Percentiles rank a stretch among this genome's conserved stretches.
These are phyloP conservation scores for Coriolopsis trogii DNA, from an alignment of 1,284 basidiomycete genomes.

Conservation along the genomic window DNA sequence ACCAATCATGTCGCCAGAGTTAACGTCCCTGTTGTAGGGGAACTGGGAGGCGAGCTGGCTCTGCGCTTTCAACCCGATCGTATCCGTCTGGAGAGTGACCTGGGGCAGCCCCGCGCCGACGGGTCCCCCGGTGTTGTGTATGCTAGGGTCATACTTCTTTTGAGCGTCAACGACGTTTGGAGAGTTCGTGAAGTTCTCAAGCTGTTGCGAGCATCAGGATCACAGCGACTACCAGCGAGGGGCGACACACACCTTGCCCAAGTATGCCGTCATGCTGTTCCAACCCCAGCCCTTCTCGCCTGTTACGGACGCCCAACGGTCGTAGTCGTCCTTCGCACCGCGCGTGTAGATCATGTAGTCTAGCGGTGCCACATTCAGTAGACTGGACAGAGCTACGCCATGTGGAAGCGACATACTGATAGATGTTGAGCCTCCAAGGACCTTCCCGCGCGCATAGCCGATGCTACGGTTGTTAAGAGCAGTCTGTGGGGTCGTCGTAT, in stretches of 20 bases:
- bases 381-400: slow-evolving; percentile 25
- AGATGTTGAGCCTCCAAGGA: slow-evolving; percentile 31
- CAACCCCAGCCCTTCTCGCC: slow-evolving; percentile 37
- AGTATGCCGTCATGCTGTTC: slow-evolving; percentile 27
- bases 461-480: slow-evolving; percentile 30
- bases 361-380: slow-evolving; percentile 19
- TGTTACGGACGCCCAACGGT: slow-evolving; percentile 33
- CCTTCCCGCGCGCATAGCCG: slow-evolving; percentile 28
- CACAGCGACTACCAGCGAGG: neutral
- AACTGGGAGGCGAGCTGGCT: slow-evolving; percentile 36
- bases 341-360: slow-evolving; percentile 46
- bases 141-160: slow-evolving; percentile 7
- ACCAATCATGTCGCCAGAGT: slow-evolving; percentile 40
- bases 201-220: slow-evolving; percentile 5
- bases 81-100: slow-evolving; percentile 35
- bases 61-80: slow-evolving; percentile 36
- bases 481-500: slow-evolving; percentile 26
- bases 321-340: slow-evolving; percentile 39
- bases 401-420: slow-evolving; percentile 23
- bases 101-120: slow-evolving; percentile 38
- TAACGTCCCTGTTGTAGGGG: slow-evolving; percentile 42
- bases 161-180: slow-evolving; percentile 10
- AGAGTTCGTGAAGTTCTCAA: slow-evolving; percentile 13
- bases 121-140: slow-evolving; percentile 30
- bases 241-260: slow-evolving; percentile 26